phyloP scores from a whole-genome alignment of 306 rosid species.

The Quercus variabilis region DNA sequence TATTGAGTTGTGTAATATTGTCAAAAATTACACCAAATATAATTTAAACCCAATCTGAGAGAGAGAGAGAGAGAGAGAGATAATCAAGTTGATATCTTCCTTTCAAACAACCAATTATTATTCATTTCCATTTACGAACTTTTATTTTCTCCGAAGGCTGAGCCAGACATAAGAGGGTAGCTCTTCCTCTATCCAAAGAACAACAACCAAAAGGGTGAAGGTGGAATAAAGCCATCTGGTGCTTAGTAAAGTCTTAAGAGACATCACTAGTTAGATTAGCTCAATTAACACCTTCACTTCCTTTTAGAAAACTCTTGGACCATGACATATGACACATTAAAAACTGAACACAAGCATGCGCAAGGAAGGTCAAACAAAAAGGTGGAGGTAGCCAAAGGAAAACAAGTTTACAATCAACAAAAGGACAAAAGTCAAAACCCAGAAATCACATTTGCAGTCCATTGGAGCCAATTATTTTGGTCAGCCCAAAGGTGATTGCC shows the following conservation, averaged over 20 bases:
- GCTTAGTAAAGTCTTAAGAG: neutral
- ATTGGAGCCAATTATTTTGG: neutral
- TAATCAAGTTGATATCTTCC: too few species aligned
- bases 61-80: too few species aligned
- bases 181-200: neutral
- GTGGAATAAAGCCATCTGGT: neutral
- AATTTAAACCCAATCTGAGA: too few species aligned
- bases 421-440: neutral
- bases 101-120: too few species aligned
- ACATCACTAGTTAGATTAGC: neutral
- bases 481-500: slow-evolving; percentile 45
- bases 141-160: too few species aligned
- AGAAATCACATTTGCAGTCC: neutral
- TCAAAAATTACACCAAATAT: too few species aligned
- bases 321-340: neutral
- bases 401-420: neutral
- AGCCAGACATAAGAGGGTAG: neutral
- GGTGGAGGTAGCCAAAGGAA: neutral
- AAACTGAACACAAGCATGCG: neutral
- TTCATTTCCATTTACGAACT: too few species aligned
- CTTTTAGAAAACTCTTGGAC: too few species aligned
- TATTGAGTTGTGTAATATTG: too few species aligned
- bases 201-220: neutral
- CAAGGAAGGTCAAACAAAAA: neutral
- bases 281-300: neutral